phyloP scores from a whole-genome alignment of 192 early-diverging fungal species.

The Phycomyces nitens region DNA sequence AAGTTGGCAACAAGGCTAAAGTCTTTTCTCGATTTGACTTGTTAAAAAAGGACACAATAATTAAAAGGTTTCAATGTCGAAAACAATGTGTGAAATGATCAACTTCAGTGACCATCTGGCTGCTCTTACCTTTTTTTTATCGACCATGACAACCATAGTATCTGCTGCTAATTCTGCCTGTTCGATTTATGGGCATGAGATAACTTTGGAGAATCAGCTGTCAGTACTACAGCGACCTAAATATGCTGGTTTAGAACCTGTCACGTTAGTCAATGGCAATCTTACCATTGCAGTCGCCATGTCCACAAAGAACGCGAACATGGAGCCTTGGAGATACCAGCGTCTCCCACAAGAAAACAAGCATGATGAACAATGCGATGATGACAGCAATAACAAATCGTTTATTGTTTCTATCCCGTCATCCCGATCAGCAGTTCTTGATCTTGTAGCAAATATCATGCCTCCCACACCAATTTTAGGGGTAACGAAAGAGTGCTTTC shows the following conservation, averaged over 20 bases:
- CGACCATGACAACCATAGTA: no score
- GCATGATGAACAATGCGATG: neutral
- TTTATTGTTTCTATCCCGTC: neutral
- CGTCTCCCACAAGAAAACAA: slow-evolving; percentile 13
- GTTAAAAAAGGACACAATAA: slow-evolving; percentile 3
- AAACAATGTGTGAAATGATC: slow-evolving; percentile 5
- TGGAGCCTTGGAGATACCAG: slow-evolving; percentile 14
- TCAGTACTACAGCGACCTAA: no score
- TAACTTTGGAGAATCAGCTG: no score
- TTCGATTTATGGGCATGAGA: no score
- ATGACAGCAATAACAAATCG: neutral
- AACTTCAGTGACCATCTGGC: no score
- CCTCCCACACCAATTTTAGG: neutral
- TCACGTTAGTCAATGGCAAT: slow-evolving; percentile 13
- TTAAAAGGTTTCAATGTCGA: slow-evolving; percentile 9
- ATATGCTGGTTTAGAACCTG: no score
- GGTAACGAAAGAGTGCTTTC: neutral
- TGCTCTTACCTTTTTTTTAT: no score
- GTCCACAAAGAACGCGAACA: slow-evolving; percentile 16
- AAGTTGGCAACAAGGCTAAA: slow-evolving; percentile 16
- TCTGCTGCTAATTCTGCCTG: no score
- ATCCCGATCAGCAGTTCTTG: slow-evolving; percentile 10
- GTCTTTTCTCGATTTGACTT: slow-evolving; percentile 19
- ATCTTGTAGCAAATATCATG: slow-evolving; percentile 5
- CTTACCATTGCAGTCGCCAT: slow-evolving; percentile 7